These are phyloP conservation scores for Russula griseocarnosa DNA, from an alignment of 768 basidiomycete species.

Conservation along the genomic window DNA sequence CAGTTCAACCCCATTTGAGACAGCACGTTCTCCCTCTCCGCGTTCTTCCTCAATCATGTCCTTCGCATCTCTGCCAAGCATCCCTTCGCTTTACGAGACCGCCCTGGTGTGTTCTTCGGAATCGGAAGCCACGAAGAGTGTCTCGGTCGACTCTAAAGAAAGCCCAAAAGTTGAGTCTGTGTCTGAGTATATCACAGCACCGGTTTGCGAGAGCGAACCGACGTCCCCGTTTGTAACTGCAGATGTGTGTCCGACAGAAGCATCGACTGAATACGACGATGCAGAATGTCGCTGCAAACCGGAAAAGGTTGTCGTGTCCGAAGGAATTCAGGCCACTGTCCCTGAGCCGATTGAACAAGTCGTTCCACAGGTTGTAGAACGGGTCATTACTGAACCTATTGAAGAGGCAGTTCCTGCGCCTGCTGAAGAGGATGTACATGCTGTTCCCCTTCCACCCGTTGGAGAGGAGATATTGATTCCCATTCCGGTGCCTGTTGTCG, in stretches of 20 bases:
- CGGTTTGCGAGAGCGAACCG: constrained; percentile 39
- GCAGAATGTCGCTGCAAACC: constrained; percentile 40
- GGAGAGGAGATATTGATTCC: neutral
- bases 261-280: constrained; percentile 45
- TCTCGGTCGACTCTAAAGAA: constrained; percentile 22
- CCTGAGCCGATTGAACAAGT: constrained; percentile 31
- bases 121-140: constrained; percentile 21
- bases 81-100: constrained; percentile 47
- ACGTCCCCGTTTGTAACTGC: constrained; percentile 52
- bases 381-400: neutral
- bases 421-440: constrained; percentile 5
- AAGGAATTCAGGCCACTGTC: constrained; percentile 13
- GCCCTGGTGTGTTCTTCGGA: constrained; percentile 36
- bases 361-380: neutral
- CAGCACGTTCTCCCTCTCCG: constrained; percentile 44
- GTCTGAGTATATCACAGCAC: constrained; percentile 44
- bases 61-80: constrained; percentile 55
- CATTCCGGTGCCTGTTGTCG: neutral
- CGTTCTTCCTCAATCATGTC: constrained; percentile 46
- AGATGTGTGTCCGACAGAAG: constrained; percentile 43
- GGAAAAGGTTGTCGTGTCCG: constrained; percentile 14
- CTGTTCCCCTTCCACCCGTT: neutral
- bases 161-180: constrained; percentile 35
- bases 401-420: neutral
- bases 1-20: constrained; percentile 39